Base-by-base conservation (phyloP, 73 alveolate species). In the Effrenium voratum region DNA sequence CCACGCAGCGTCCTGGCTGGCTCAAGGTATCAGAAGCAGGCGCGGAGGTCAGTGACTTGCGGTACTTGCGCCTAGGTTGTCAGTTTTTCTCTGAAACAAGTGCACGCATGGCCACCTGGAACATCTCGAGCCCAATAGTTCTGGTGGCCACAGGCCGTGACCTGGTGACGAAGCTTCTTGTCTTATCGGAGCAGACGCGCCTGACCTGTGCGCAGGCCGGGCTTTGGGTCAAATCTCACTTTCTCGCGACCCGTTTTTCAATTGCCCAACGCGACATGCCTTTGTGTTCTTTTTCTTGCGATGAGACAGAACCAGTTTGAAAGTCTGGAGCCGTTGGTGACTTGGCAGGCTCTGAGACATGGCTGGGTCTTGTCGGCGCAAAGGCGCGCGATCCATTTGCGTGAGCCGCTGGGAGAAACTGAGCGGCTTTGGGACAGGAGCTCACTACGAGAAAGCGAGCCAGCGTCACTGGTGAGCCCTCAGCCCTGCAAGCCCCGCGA, bases 1-100 rank as follows among this genome's bases (percentile, higher is more conserved):
- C 95, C 24, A 87, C 95, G 47, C 84, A 87, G 84, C 95, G 95
- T 34, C 84, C 95, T 15, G 83, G 95, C 36, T 87, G 95, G 95
- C 95, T 59, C 28, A 87, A 87, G 36, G 84, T 87, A 32, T 87
- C 95, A 32, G 83, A 75, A 12, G 45, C 59, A 66, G 95, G 95
- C 44, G 22, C 0, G 43, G 77, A 22, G 40, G 43, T 30, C 36
- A 28, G 40, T 5, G 45, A 12, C n/a, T n/a, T n/a, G n/a, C n/a
- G n/a, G n/a, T n/a, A n/a, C n/a, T n/a, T n/a, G n/a, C n/a, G n/a
- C n/a, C n/a, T n/a, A n/a, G n/a, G n/a, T n/a, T n/a, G n/a, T n/a
- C n/a, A n/a, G n/a, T n/a, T n/a, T n/a, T n/a, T n/a, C n/a, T n/a
- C n/a, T n/a, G n/a, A n/a, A n/a, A n/a, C n/a, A n/a, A n/a, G n/a